Conservation (phyloP, 805 yeast species). For the Monosporozyma yasuniensis region DNA sequence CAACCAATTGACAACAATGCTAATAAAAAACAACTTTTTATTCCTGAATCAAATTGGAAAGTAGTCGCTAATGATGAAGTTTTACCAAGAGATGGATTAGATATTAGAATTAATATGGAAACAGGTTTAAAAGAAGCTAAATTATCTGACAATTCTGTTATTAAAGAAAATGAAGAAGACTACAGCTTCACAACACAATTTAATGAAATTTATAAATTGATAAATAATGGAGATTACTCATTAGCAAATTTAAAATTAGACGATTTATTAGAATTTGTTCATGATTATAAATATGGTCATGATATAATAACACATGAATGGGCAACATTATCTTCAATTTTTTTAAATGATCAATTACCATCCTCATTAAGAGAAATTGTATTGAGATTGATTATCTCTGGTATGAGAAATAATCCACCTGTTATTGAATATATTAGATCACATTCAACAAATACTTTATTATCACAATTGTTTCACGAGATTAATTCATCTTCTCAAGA, state of each 20-base stretch:
- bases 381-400: constrained; percentile 52
- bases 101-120: constrained; percentile 66
- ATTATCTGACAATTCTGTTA: constrained; percentile 17
- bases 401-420: constrained; percentile 66
- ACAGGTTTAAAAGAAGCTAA: constrained; percentile 66
- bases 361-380: constrained; percentile 38
- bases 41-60: constrained; percentile 63
- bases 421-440: constrained; percentile 37
- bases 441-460: constrained; percentile 4
- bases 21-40: constrained; percentile 35
- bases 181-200: constrained; percentile 10
- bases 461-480: not conserved
- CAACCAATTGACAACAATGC: not conserved
- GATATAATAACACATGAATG: constrained; percentile 33
- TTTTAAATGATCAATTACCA: constrained; percentile 13
- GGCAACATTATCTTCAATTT: constrained; percentile 10
- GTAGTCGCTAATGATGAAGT: constrained; percentile 58
- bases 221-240: constrained; percentile 10
- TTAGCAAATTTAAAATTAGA: constrained; percentile 24
- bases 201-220: constrained; percentile 21
- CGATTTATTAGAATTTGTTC: constrained; percentile 50
- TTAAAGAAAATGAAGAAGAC: too few relatives aligned
- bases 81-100: constrained; percentile 61
- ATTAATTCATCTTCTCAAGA: not conserved
- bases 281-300: constrained; percentile 55